Percentiles rank a stretch among this genome's conserved stretches.
These are phyloP conservation scores for Tetracladium marchalianum DNA, from an alignment of 495 filamentous ascomycete genomes.

Conservation along the genomic window DNA sequence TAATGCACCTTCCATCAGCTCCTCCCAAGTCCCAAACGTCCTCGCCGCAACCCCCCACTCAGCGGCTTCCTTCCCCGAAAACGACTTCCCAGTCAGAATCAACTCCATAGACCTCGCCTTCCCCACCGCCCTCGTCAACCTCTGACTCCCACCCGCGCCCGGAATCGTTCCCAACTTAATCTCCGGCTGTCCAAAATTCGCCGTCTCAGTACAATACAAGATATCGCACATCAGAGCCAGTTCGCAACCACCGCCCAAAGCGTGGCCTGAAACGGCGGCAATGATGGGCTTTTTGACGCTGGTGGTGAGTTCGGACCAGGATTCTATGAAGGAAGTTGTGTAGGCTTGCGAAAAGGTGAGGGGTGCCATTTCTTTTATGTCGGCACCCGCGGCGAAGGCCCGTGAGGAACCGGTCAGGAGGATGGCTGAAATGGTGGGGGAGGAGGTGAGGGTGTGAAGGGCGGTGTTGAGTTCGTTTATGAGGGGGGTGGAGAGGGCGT, in stretches of 20 bases:
- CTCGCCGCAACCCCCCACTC: conserved; percentile 84
- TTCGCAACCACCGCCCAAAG: conserved; percentile 91
- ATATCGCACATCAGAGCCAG: conserved; percentile 97
- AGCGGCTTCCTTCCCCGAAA: conserved; percentile 71
- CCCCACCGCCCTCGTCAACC: conserved; percentile 78
- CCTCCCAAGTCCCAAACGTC: conserved; percentile 71
- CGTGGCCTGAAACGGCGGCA: conserved; percentile 87
- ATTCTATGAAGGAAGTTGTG: conserved; percentile 80
- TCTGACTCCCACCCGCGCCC: conserved; percentile 83
- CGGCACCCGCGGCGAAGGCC: conserved; percentile 92
- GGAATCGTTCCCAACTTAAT: conserved; percentile 90
- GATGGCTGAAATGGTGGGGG: conserved; percentile 61
- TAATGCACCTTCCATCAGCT: conserved; percentile 66
- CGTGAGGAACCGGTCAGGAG: conserved; percentile 79
- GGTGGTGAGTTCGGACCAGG: conserved; percentile 77
- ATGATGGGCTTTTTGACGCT: conserved; percentile 84
- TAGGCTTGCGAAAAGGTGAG: conserved; percentile 81
- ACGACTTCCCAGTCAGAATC: conserved; percentile 77
- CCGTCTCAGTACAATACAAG: conserved; percentile 72
- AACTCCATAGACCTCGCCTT: conserved; percentile 91
- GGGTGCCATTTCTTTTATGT: conserved; percentile 97
- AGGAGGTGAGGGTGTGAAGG: conserved; percentile 59
- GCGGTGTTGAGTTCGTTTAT: conserved; percentile 84
- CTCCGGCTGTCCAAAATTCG: conserved; percentile 93
- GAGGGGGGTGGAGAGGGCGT: conserved; percentile 80